These are phyloP conservation scores for Comarum palustre DNA, from an alignment of 306 rosid species.

Conservation along the genomic window DNA sequence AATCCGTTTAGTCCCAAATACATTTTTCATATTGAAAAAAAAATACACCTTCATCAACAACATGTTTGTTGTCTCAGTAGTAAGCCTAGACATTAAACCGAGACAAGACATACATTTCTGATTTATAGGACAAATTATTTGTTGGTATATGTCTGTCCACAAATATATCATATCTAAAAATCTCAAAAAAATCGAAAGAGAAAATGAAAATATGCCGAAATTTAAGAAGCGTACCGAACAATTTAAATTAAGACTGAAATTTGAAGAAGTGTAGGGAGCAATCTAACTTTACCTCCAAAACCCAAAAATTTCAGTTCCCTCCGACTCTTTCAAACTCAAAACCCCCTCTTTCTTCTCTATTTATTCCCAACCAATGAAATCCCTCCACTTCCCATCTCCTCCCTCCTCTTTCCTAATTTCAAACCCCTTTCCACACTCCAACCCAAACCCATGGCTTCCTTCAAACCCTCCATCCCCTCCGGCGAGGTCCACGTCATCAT, in stretches of 20 bases:
- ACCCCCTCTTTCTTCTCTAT: conserved; percentile 20
- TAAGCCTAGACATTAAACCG: too few relatives aligned
- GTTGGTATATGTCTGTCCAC: too few relatives aligned
- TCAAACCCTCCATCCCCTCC: conserved; percentile 29
- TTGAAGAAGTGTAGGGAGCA: neutral
- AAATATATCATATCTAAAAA: too few relatives aligned
- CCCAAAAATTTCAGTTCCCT: conserved; percentile 30
- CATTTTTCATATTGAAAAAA: too few relatives aligned
- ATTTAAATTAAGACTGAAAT: neutral
- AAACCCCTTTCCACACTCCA: neutral
- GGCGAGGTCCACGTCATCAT: conserved; percentile 85
- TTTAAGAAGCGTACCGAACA: neutral
- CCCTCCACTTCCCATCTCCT: neutral
- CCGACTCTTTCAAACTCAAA: conserved; percentile 34
- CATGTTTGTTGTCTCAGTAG: too few relatives aligned
- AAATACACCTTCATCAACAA: too few relatives aligned
- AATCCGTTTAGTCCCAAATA: too few relatives aligned
- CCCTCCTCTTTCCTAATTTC: conserved; percentile 9
- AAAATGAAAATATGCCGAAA: neutral
- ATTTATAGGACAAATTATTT: too few relatives aligned
- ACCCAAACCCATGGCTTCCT: conserved; percentile 43
- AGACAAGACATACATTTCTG: too few relatives aligned
- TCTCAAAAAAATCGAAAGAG: neutral
- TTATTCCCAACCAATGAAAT: conserved; percentile 11
- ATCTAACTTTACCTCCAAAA: conserved; percentile 8